Conservation (phyloP, 495 filamentous ascomycete species). For the Tuber aestivum region DNA sequence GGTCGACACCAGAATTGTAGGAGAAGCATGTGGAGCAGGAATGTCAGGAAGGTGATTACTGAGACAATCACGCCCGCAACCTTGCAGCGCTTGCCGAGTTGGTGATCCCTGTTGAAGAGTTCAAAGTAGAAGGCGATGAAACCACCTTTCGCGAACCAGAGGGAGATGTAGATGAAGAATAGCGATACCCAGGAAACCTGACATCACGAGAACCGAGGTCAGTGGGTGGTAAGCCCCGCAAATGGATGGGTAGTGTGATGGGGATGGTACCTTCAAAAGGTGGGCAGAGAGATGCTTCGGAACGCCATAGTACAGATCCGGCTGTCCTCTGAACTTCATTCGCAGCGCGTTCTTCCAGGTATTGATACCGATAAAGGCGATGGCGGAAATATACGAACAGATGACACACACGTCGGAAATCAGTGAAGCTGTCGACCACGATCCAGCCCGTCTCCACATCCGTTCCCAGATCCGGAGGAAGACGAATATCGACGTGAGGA, state of each 20-base stretch:
- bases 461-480: constrained; percentile 42
- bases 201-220: constrained; percentile 29
- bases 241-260: not conserved
- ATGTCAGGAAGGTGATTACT: constrained; percentile 40
- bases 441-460: not conserved
- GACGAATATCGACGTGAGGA: constrained; percentile 42
- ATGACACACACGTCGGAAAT: constrained; percentile 42
- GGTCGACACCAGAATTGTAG: constrained; percentile 44
- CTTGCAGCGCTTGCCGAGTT: constrained; percentile 21
- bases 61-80: constrained; percentile 28
- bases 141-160: constrained; percentile 43
- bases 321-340: constrained; percentile 20
- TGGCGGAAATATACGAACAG: constrained; percentile 42
- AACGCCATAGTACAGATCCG: not conserved
- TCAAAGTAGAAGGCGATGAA: constrained; percentile 44
- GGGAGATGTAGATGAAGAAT: constrained; percentile 44
- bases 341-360: constrained; percentile 44
- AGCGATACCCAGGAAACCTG: constrained; percentile 45
- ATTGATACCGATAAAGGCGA: constrained; percentile 43
- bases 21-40: constrained; percentile 42
- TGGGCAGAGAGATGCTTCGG: not conserved
- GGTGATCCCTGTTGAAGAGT: constrained; percentile 37
- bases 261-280: not conserved
- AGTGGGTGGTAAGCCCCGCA: not conserved
- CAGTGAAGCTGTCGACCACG: constrained; percentile 19